Base-by-base conservation (phyloP, 768 basidiomycete species). In the Calocybe cyanea region DNA sequence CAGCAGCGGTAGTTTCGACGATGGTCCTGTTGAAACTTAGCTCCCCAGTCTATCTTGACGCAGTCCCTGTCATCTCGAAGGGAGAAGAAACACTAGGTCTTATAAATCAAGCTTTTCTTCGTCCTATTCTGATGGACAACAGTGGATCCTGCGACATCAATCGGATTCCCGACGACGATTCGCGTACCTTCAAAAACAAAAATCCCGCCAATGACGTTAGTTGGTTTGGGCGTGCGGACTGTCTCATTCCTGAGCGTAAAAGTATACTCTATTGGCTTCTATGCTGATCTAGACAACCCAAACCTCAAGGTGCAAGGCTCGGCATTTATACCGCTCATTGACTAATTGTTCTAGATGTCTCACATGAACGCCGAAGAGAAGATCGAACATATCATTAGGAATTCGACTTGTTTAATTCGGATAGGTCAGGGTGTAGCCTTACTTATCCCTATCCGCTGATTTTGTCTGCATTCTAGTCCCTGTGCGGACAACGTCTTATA, bases 191-290 rank as follows among this genome's bases (percentile, higher is more conserved):
- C 85, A 24, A 85, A 81, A 54, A 63, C 77, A 13, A 75, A 78
- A 8, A 63, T 79, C 5, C 80, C 86, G 7, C 65, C 75, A 1
- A 77, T 89, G 55, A 76, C 80, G 9, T 75, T 95, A 4, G 67
- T 96, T 15, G 93, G 93, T 5, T 68, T 91, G 1, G 93, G 93
- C 18, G 90, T 92, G 31, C 74, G 93, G 40, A 89, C 84, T 0
- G 92, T 96, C 23, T 92, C 91, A 11, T 92, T 96, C 65, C 71
- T 95, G 31, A 76, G 83, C 6, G 78, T 96, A 52, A 82, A 89
- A 59, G 92, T 95, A 13, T 96, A 96, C 65, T 87, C 86, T 9
- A 81, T 91, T 25, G 93, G 79, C 2, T 92, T 96, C 66, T 96
- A 95, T 62, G 86, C 89, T 5, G 91, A 95, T 60, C 66, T 92